Percentiles rank a stretch among this genome's conserved stretches.
These are phyloP conservation scores for Fusarium subglutinans DNA, from an alignment of 2,329 filamentous ascomycete species.

Conservation along the genomic window DNA sequence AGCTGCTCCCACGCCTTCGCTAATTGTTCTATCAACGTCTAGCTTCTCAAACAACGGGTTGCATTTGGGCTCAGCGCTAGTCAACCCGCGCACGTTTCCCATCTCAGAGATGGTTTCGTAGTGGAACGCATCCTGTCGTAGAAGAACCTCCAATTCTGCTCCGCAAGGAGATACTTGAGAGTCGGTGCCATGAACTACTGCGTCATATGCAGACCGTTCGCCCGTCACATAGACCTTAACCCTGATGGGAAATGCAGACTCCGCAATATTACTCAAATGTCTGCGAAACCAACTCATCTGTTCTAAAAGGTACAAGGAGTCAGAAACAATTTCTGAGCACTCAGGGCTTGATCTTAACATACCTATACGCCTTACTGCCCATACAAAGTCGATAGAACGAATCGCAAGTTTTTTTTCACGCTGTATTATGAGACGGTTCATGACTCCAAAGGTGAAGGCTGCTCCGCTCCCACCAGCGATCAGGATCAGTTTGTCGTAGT, in stretches of 20 bases:
- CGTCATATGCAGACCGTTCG: not conserved
- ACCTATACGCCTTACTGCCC: slow-evolving; percentile 22
- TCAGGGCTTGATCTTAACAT: not conserved
- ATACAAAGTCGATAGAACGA: slow-evolving; percentile 18
- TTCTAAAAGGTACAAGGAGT: not conserved
- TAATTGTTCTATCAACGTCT: not conserved
- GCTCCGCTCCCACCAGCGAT: slow-evolving; percentile 41
- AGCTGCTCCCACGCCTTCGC: rapidly evolving
- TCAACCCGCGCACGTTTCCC: not conserved
- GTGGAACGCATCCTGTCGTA: not conserved
- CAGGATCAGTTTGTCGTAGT: slow-evolving; percentile 38
- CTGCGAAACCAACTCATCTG: not conserved
- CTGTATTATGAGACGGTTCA: slow-evolving; percentile 5
- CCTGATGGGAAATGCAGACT: not conserved
- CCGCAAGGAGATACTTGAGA: rapidly evolving
- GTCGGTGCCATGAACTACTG: rapidly evolving
- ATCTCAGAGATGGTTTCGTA: not conserved
- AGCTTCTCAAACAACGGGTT: not conserved
- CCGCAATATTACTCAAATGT: not conserved
- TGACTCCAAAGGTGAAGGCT: slow-evolving; percentile 37
- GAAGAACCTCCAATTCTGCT: not conserved
- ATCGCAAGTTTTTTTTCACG: not conserved
- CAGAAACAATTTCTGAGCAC: rapidly evolving
- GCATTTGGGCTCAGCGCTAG: not conserved
- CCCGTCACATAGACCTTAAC: not conserved